These are phyloP conservation scores for Zygosaccharomyces kombuchaensis DNA, from an alignment of 805 yeast species.

Conservation along the genomic window DNA sequence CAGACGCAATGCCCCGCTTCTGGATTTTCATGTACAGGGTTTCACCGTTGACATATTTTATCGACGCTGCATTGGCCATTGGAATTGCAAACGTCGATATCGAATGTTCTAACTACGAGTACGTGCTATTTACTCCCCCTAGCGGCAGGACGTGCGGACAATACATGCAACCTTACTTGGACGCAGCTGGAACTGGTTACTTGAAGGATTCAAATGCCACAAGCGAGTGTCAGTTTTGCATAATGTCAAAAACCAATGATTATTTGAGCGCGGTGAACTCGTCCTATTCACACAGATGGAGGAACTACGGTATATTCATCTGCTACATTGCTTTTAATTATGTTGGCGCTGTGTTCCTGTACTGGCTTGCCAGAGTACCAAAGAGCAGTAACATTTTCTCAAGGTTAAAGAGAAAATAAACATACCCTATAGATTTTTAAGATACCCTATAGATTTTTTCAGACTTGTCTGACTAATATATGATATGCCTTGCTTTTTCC, in stretches of 20 bases:
- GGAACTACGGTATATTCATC: conserved; percentile 55
- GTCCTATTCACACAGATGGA: conserved; percentile 44
- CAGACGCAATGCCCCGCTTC: conserved; percentile 58
- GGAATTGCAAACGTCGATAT: conserved; percentile 51
- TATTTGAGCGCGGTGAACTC: conserved; percentile 48
- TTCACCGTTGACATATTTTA: conserved; percentile 65
- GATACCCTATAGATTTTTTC: not conserved
- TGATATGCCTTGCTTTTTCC: no score
- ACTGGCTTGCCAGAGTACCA: conserved; percentile 74
- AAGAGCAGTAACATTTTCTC: conserved; percentile 35
- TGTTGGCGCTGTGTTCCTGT: conserved; percentile 40
- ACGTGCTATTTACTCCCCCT: conserved; percentile 48
- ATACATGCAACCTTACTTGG: conserved; percentile 41
- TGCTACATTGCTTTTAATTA: conserved; percentile 47
- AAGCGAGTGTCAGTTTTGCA: conserved; percentile 53
- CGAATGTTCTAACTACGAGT: conserved; percentile 46
- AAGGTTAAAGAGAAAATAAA: conserved; percentile 13
- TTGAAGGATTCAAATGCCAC: conserved; percentile 46
- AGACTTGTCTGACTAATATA: not conserved
- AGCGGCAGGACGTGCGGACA: conserved; percentile 53
- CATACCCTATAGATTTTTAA: not conserved
- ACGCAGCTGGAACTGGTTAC: conserved; percentile 42
- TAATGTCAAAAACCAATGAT: conserved; percentile 49
- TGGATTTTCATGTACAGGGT: conserved; percentile 76
- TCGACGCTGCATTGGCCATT: conserved; percentile 49